A percentile compares a stretch with the other conserved stretches of the same genome.
phyloP scores from a whole-genome alignment of 2,329 filamentous ascomycete genomes.

The Fusarium piperis region DNA sequence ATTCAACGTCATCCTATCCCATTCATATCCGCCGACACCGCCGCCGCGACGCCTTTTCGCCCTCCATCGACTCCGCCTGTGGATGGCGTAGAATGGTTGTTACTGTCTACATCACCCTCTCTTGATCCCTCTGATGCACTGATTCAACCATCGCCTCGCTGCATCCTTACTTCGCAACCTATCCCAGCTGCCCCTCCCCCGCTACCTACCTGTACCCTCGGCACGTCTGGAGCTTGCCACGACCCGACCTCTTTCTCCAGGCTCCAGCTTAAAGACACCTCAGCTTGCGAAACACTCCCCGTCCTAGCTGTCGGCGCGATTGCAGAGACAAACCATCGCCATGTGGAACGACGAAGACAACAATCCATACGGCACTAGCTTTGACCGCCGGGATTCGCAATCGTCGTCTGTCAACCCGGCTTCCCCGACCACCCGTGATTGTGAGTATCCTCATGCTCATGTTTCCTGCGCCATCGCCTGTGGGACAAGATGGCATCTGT shows the following conservation, averaged over 20 bases:
- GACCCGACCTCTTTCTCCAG: constrained; percentile 20
- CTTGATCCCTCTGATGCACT: constrained; percentile 10
- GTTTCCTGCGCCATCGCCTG: background rate
- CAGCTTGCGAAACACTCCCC: background rate
- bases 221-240: constrained; percentile 35
- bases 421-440: constrained; percentile 66
- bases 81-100: constrained; percentile 33
- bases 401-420: constrained; percentile 73
- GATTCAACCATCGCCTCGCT: constrained; percentile 11
- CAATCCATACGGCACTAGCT: constrained; percentile 92
- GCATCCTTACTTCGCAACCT: constrained; percentile 12
- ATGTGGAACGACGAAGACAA: constrained; percentile 99
- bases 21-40: constrained; percentile 24
- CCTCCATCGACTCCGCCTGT: background rate
- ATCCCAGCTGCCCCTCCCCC: constrained; percentile 35
- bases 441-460: constrained; percentile 56
- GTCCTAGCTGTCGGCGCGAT: constrained; percentile 15
- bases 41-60: constrained; percentile 21
- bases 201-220: constrained; percentile 24
- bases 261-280: constrained; percentile 24
- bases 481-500: constrained; percentile 8
- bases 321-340: constrained; percentile 28
- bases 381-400: constrained; percentile 85
- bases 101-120: constrained; percentile 7
- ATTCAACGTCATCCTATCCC: constrained; percentile 39